phyloP scores from a whole-genome alignment of 805 yeast species.

The Kazachstania psychrophila region DNA sequence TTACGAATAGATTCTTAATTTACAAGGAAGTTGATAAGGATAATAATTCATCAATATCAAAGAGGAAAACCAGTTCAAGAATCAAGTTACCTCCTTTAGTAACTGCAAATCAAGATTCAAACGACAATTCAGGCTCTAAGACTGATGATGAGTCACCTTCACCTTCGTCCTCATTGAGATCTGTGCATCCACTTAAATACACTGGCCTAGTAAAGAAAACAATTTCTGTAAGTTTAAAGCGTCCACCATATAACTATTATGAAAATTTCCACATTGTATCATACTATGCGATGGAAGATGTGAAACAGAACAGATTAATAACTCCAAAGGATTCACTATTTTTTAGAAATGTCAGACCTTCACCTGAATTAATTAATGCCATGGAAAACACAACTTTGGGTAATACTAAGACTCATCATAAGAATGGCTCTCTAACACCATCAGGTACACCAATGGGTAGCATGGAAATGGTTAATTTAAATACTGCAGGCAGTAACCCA shows the following conservation, averaged over 20 bases:
- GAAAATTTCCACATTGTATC: slow-evolving; percentile 52
- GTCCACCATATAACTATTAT: slow-evolving; percentile 31
- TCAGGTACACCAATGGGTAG: slow-evolving; percentile 5
- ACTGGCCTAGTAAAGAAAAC: slow-evolving; percentile 78
- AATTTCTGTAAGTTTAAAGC: slow-evolving; percentile 48
- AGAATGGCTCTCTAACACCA: slow-evolving; percentile 4
- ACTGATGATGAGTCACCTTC: slow-evolving; percentile 1
- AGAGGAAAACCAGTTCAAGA: slow-evolving; percentile 7
- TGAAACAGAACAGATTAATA: slow-evolving; percentile 43
- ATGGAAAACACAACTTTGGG: slow-evolving; percentile 53
- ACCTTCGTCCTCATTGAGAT: slow-evolving; percentile 4
- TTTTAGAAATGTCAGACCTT: slow-evolving; percentile 42
- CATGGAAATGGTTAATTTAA: slow-evolving; percentile 6
- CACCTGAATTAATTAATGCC: slow-evolving; percentile 43
- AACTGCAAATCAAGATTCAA: slow-evolving; percentile 10
- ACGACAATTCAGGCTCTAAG: not conserved
- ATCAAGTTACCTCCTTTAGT: slow-evolving; percentile 12
- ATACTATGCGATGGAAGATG: slow-evolving; percentile 72
- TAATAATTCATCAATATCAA: slow-evolving; percentile 5
- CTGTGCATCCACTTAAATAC: slow-evolving; percentile 14
- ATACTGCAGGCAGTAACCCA: slow-evolving; percentile 18
- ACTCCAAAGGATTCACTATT: slow-evolving; percentile 48
- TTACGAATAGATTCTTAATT: slow-evolving; percentile 73
- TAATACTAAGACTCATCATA: slow-evolving; percentile 31
- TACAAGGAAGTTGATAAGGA: slow-evolving; percentile 49